phyloP scores from a whole-genome alignment of 1,284 basidiomycete genomes.

The Pholiota adiposa region DNA sequence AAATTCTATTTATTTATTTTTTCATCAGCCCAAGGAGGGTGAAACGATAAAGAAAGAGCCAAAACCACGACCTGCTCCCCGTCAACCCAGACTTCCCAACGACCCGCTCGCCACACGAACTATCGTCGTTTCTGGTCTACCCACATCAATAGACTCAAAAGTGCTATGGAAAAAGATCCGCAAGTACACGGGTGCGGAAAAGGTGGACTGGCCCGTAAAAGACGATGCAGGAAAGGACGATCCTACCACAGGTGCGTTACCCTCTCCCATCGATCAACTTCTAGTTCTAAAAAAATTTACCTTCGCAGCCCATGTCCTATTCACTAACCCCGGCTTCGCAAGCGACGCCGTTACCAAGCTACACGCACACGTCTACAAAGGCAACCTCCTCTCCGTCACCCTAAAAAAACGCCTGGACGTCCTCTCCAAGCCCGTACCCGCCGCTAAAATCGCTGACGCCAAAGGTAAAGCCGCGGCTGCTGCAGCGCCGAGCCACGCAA shows the following conservation, averaged over 20 bases:
- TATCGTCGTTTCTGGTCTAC: slow-evolving; percentile 78
- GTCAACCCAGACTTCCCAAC: slow-evolving; percentile 41
- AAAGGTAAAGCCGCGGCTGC: slow-evolving; percentile 41
- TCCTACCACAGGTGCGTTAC: slow-evolving; percentile 32
- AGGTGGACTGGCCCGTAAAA: slow-evolving; percentile 72
- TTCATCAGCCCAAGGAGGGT: slow-evolving; percentile 37
- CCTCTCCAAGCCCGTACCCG: slow-evolving; percentile 52
- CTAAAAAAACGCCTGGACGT: slow-evolving; percentile 88
- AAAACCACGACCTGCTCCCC: slow-evolving; percentile 39
- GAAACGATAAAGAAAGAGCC: slow-evolving; percentile 42
- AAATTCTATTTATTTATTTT: slow-evolving; percentile 10
- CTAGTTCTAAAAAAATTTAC: neutral
- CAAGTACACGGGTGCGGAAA: slow-evolving; percentile 75
- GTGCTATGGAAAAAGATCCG: slow-evolving; percentile 88
- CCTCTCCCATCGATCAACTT: neutral
- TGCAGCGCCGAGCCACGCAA: slow-evolving; percentile 66
- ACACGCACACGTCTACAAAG: slow-evolving; percentile 95
- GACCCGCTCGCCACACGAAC: slow-evolving; percentile 85
- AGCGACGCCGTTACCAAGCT: slow-evolving; percentile 80
- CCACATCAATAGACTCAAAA: slow-evolving; percentile 70
- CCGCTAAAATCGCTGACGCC: slow-evolving; percentile 16
- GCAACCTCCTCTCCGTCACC: slow-evolving; percentile 83
- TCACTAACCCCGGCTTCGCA: slow-evolving; percentile 74
- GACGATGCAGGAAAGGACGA: slow-evolving; percentile 47
- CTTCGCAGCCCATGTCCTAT: slow-evolving; percentile 74